Base-by-base conservation (phyloP, 371 early-diverging fungal genomes). In the Lichtheimia corymbifera region DNA sequence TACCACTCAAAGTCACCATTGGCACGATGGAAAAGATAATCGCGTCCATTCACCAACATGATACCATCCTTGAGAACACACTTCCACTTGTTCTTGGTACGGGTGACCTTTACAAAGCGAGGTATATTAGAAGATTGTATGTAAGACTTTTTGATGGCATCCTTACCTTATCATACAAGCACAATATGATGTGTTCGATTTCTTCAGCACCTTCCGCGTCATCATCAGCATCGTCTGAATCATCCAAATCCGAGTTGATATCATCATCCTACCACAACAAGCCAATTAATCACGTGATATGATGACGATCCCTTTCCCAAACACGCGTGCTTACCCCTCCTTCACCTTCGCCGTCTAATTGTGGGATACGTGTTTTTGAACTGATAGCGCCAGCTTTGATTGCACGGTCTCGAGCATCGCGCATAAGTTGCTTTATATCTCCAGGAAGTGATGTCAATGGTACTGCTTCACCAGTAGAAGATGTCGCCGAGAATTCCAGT, bases 11-110 rank as follows among this genome's bases (percentile, higher is more conserved):
- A 97, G 58, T 97, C 97, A 40, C 95, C 94, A 62, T 82, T 96
- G 13, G 94, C 94, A 72, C 90, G 91, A 64, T 91, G 89, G 83
- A 97, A 98, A 41, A 96, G 72, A 70, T 93, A 97, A 65, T 98
- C 97, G 63, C 89, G 87, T 18, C 97, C 98, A 64, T 97, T 94
- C 52, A 96, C 89, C 62, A 92, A 73, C 81, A 95, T 91, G 64
- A 98, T 93, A 25, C 98, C 98, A 67, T 97, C 98, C 73, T 92
- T 91, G 50, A 98, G 82, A 9, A 91, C 88, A 70, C 96, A 95
- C 84, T 95, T 95, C 97, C 97, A 98, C 79, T 94, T 94, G 85
- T 95, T 98, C 79, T 96, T 97, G 62, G 93, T 93, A 61, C 97
- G 88, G 17, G 89, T 88, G 28, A 96, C 93, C 83, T 81, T 49